Evolutionary conservation across 2,329 filamentous ascomycete genomes (phyloP), one percentile per base, ranked within the genome.

Genomic region (Atkinsonella texensis): DNA sequence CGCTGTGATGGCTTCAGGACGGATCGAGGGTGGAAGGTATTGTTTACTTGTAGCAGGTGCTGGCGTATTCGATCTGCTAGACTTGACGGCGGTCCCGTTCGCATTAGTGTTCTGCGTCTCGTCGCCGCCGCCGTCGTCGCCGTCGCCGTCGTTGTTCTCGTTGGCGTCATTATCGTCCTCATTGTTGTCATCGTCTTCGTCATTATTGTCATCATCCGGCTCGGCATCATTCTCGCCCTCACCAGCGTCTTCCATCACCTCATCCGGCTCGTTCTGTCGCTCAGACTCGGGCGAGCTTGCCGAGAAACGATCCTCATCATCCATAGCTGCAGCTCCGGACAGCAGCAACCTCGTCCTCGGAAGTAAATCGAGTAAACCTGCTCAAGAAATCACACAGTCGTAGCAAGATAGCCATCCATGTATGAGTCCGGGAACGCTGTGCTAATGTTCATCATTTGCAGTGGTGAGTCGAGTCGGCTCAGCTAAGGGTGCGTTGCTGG

Each of bases 1-100:
- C 13, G 93, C 91, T 1, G 77, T 84, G 48, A 95, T 71, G n/a
- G 83, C 86, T 62, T 95, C 89, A 11, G 83, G 76, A 0, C 87
- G 81, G n/a, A 89, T 76, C 48, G 71, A 74, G 1, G 84, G 85
- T 46, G 79, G 81, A 60, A 59, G 57, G 1, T 53, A 58, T 28
- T 57, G 41, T 10, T 54, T 49, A 23, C 12, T 31, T 10, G 35
- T 11, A 10, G 58, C 52, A 1, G 60, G 59, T 2, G 53, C 58
- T 7, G 64, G 65, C 18, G 62, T 64, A 50, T 58, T 58, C 3
- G 67, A 62, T 52, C 61, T 65, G 52, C 52, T 55, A 4, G 55
- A 49, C 44, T 53, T 54, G 38, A 43, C 20, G 13, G 46, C 52
- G 12, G 50, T 40, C 10, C n/a, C 55, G 17, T 61, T 54, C 42